Evolutionary conservation across 768 basidiomycete genomes (phyloP).

Genomic region (Suillus placidus): DNA sequence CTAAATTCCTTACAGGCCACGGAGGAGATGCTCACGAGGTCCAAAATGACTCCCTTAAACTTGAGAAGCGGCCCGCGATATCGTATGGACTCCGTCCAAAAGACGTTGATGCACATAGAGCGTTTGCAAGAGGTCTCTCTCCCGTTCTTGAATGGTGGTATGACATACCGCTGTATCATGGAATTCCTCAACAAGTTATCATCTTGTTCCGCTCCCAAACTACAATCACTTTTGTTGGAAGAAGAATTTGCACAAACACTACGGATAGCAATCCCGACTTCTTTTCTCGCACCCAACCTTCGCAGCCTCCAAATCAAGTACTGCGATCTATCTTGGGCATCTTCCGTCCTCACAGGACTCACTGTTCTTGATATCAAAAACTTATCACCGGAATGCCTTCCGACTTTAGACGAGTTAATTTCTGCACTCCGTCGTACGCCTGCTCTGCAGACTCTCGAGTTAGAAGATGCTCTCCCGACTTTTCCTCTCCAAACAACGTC

Average conservation of each 20-base stretch:
- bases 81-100: constrained; percentile 32
- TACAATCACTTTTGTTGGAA: constrained; percentile 33
- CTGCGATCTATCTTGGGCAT: constrained; percentile 41
- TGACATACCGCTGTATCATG: constrained; percentile 23
- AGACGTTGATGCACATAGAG: constrained; percentile 34
- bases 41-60: constrained; percentile 40
- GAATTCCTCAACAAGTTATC: constrained; percentile 30
- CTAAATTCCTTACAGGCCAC: constrained; percentile 40
- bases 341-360: constrained; percentile 37
- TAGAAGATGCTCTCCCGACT: constrained; percentile 39
- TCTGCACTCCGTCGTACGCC: constrained; percentile 39
- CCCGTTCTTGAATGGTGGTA: constrained; percentile 22
- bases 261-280: constrained; percentile 3
- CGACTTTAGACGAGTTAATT: constrained; percentile 36
- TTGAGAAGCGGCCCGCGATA: constrained; percentile 30
- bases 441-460: constrained; percentile 34
- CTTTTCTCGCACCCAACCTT: constrained; percentile 34
- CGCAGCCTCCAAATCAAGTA: constrained; percentile 38
- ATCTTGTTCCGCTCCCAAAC: constrained; percentile 31
- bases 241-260: constrained; percentile 16
- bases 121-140: constrained; percentile 40
- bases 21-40: constrained; percentile 47
- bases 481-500: background rate
- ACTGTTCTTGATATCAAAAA: constrained; percentile 40
- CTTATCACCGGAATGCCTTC: constrained; percentile 28